These are phyloP conservation scores for Epichloe baconii DNA, from an alignment of 2,329 filamentous ascomycete species.

Conservation along the genomic window DNA sequence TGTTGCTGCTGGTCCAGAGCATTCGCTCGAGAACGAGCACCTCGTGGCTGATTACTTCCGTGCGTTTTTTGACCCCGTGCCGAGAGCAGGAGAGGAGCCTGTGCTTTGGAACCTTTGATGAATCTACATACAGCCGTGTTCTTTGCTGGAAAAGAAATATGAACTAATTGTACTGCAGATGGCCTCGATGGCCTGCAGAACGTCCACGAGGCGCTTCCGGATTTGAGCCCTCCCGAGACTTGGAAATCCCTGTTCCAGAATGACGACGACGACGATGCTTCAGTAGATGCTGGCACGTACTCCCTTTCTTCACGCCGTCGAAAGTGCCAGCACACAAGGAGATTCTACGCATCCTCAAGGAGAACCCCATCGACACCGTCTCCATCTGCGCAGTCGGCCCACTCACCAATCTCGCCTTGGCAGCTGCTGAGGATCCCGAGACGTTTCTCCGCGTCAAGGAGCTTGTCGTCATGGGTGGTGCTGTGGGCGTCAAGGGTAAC, in stretches of 20 bases:
- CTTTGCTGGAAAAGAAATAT: too few relatives aligned
- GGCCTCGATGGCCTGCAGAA: conserved; percentile 65
- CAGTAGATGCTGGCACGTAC: conserved; percentile 30
- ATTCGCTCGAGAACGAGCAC: conserved; percentile 71
- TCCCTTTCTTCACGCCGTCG: conserved; percentile 62
- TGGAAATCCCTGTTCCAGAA: conserved; percentile 55
- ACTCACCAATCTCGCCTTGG: conserved; percentile 83
- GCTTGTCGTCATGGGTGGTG: conserved; percentile 90
- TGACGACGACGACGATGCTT: conserved; percentile 13
- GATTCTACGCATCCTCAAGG: conserved; percentile 73
- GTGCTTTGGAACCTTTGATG: neutral
- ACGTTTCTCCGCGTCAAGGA: conserved; percentile 83
- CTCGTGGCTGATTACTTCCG: conserved; percentile 81
- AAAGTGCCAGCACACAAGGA: conserved; percentile 64
- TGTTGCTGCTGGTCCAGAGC: conserved; percentile 74
- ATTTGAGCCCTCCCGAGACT: conserved; percentile 59
- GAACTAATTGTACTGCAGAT: conserved; percentile 33
- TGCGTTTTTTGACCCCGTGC: conserved; percentile 27
- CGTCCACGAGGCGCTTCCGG: conserved; percentile 60
- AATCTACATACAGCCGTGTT: too few relatives aligned
- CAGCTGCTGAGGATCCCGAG: conserved; percentile 77
- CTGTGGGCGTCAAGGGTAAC: conserved; percentile 69
- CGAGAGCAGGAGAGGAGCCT: neutral
- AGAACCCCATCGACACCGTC: conserved; percentile 72
- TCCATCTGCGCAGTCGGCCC: conserved; percentile 86